Evolutionary conservation across 805 yeast genomes (phyloP).

Genomic region (Grigorovia humatica): DNA sequence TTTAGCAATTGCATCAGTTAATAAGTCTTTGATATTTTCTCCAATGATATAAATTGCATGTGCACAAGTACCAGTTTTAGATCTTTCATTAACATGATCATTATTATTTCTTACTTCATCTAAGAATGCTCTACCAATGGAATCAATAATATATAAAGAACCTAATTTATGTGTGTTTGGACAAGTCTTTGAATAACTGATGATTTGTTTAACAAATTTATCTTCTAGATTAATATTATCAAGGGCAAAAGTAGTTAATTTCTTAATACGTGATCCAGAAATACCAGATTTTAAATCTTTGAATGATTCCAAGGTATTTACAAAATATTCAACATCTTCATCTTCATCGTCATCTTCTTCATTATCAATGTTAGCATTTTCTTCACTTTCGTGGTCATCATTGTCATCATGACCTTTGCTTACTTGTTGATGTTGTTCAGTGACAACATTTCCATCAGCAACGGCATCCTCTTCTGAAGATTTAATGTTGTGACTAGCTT

Average conservation of each 20-base stretch:
- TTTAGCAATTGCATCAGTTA: conserved; percentile 52
- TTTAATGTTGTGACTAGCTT: neutral
- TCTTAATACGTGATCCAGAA: conserved; percentile 89
- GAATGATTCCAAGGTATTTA: conserved; percentile 34
- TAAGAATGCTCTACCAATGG: conserved; percentile 76
- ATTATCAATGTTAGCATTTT: neutral
- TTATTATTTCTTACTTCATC: conserved; percentile 57
- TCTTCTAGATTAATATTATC: conserved; percentile 42
- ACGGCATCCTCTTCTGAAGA: neutral
- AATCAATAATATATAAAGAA: conserved; percentile 81
- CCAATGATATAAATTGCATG: conserved; percentile 61
- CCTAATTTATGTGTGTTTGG: conserved; percentile 83
- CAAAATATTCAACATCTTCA: conserved; percentile 28
- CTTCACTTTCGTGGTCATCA: neutral
- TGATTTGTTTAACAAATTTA: conserved; percentile 17
- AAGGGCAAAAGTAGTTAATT: conserved; percentile 68
- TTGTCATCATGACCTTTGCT: neutral
- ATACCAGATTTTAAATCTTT: conserved; percentile 70
- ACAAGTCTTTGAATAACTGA: conserved; percentile 50
- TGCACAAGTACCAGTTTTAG: conserved; percentile 63
- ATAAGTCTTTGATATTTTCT: conserved; percentile 49
- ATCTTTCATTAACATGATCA: conserved; percentile 37
- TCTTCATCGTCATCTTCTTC: conserved; percentile 4
- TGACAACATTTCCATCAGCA: neutral
- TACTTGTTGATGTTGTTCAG: neutral